Base-by-base conservation (phyloP, 2,329 filamentous ascomycete species). In the Xylaria sp. region DNA sequence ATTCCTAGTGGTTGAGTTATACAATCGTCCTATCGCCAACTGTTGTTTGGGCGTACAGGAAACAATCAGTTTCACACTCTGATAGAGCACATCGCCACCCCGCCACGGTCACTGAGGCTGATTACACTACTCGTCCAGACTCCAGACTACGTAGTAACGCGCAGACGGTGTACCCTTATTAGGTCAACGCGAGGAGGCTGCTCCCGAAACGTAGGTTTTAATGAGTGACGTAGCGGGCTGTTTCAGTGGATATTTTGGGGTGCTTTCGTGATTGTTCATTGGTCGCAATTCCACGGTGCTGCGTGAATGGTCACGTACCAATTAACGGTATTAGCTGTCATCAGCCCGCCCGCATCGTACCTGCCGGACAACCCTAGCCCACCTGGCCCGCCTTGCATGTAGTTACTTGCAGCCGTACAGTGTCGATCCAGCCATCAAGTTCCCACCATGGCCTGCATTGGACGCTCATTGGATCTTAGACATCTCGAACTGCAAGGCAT, bases 271-370 rank as follows among this genome's bases (percentile, higher is more conserved):
- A n/a, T 56, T 8, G 21, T 54, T 61, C 11, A 68, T 64, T 64
- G 61, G 61, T 42, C 9, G 9, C 11, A 47, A 48, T 47, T 57
- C 36, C 7, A 14, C 7, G 12, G 42, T 30, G 24, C 34, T n/a
- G 19, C 7, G 34, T 11, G 34, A 36, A 14, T 50, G 1, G 39
- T 42, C 11, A 11, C 39, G 14, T 14, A 42, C n/a, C 47, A 24
- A 50, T 19, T 50, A 48, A 17, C n/a, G 42, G 42, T 45, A 30
- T 17, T 14, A 11, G 17, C 60, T 64, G 27, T 36, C 39, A 57
- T 61, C 45, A 51, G 42, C 54, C 21, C 30, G 58, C 60, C 21
- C 39, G 51, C 61, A 68, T 61, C 27, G 58, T 60, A 51, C 51
- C 45, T 68, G 39, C 51, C 32, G 47, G 47, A 51, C 30, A 58